phyloP scores from a whole-genome alignment of 129 eudicot genomes.

The Gnaphalium uliginosum region DNA sequence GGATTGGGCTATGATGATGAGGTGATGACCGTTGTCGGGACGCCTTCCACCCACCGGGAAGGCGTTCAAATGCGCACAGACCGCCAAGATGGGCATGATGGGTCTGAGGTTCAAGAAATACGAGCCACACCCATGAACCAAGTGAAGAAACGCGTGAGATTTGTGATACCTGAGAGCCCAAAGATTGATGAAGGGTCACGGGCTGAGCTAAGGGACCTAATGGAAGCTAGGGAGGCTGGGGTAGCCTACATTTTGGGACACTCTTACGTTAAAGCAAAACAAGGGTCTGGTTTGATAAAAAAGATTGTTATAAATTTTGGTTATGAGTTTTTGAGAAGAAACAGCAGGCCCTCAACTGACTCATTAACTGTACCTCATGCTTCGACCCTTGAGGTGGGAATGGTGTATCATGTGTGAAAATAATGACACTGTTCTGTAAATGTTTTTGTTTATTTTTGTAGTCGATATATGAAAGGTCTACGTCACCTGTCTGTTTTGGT shows the following conservation, averaged over 20 bases:
- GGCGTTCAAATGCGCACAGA: conserved; percentile 42
- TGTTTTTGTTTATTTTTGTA: conserved; percentile 28
- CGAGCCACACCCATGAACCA: conserved; percentile 21
- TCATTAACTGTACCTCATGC: conserved; percentile 77
- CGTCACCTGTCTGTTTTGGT: not conserved
- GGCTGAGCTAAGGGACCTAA: conserved; percentile 62
- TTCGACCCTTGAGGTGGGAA: conserved; percentile 90
- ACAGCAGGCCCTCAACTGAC: conserved; percentile 52
- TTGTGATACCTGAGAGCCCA: conserved; percentile 73
- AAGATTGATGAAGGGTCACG: conserved; percentile 46
- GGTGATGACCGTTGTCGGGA: conserved; percentile 67
- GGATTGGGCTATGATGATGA: conserved; percentile 36
- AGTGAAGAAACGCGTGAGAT: conserved; percentile 74
- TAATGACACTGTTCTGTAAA: conserved; percentile 18
- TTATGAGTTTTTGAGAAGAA: conserved; percentile 82
- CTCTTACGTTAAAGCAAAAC: conserved; percentile 76
- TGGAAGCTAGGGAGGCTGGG: conserved; percentile 92
- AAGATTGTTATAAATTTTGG: conserved; percentile 64
- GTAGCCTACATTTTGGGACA: conserved; percentile 86
- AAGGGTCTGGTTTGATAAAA: conserved; percentile 66
- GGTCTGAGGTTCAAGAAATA: conserved; percentile 38
- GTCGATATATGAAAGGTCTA: conserved; percentile 16
- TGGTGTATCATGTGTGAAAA: conserved; percentile 71
- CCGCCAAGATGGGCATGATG: conserved; percentile 21
- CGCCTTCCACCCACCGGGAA: conserved; percentile 49